These are phyloP conservation scores for Thermomyces lanuginosus DNA, from an alignment of 2,329 filamentous ascomycete genomes.

Conservation along the genomic window DNA sequence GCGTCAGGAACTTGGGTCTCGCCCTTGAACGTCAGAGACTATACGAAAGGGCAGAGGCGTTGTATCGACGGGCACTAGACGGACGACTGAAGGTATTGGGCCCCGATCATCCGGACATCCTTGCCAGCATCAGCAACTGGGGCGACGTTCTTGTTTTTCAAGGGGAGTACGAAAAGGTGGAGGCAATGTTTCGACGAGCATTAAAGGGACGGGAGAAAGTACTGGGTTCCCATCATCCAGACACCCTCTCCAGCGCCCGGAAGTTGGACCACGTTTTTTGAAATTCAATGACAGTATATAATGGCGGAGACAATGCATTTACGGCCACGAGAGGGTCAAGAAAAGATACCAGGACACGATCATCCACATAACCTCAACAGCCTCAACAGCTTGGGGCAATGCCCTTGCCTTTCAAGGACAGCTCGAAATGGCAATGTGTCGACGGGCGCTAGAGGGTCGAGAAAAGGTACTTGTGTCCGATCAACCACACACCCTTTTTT, in stretches of 20 bases:
- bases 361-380: slow-evolving; percentile 9
- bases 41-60: slow-evolving; percentile 9
- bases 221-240: slow-evolving; percentile 3
- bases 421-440: slow-evolving; percentile 9
- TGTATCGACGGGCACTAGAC: slow-evolving; percentile 7
- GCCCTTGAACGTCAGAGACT: slow-evolving; percentile 3
- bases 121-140: background rate
- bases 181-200: no score
- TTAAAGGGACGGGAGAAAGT: no score
- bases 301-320: slow-evolving; percentile 5
- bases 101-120: slow-evolving; percentile 1
- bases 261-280: no score
- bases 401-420: no score
- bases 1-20: background rate
- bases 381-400: slow-evolving; percentile 7
- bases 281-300: no score
- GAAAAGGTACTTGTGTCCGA: slow-evolving; percentile 1
- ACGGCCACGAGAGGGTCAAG: slow-evolving; percentile 1
- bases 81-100: slow-evolving; percentile 4
- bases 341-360: slow-evolving; percentile 1
- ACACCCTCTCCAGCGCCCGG: no score
- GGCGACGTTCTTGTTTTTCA: no score
- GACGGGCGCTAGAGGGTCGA: slow-evolving; percentile 3
- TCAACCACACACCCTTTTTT: slow-evolving; percentile 6
- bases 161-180: no score